Conservation (phyloP, 139 green algal species). For the Picochlorum sp. region DNA sequence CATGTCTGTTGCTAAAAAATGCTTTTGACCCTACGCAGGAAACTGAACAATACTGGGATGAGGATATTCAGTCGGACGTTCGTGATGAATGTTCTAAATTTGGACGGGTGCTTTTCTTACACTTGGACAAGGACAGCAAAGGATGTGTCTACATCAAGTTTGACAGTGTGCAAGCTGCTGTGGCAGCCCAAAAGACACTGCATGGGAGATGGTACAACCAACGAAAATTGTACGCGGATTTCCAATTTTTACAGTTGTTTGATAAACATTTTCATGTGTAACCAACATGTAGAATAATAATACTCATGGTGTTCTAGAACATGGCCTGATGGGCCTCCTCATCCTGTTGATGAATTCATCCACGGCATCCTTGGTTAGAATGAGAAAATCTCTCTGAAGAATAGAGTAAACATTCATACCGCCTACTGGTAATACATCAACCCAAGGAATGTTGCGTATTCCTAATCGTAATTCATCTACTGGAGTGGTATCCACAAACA, state of each 20-base stretch:
- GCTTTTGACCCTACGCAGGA: constrained; percentile 81
- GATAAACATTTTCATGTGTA: constrained; percentile 24
- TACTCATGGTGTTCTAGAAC: not conserved
- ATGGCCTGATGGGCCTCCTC: constrained; percentile 24
- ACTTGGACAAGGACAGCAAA: constrained; percentile 74
- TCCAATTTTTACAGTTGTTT: constrained; percentile 50
- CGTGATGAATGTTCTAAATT: constrained; percentile 84
- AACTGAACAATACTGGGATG: constrained; percentile 68
- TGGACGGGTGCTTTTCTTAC: constrained; percentile 68
- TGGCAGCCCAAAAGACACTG: constrained; percentile 63
- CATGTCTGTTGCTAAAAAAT: constrained; percentile 91
- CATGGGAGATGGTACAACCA: constrained; percentile 82
- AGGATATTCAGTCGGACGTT: constrained; percentile 85
- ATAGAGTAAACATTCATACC: constrained; percentile 84
- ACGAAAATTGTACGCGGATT: constrained; percentile 72
- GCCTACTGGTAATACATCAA: constrained; percentile 51
- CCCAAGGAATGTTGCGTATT: constrained; percentile 51
- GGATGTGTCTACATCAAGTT: constrained; percentile 92
- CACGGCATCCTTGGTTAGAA: constrained; percentile 56
- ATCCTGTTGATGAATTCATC: constrained; percentile 43
- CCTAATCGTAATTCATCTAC: constrained; percentile 27
- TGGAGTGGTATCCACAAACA: constrained; percentile 40
- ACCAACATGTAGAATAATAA: not conserved
- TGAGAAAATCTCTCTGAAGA: constrained; percentile 63
- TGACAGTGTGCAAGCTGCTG: constrained; percentile 33